Conservation (phyloP, 1,284 basidiomycete genomes). For the Leccinum solheimii region DNA sequence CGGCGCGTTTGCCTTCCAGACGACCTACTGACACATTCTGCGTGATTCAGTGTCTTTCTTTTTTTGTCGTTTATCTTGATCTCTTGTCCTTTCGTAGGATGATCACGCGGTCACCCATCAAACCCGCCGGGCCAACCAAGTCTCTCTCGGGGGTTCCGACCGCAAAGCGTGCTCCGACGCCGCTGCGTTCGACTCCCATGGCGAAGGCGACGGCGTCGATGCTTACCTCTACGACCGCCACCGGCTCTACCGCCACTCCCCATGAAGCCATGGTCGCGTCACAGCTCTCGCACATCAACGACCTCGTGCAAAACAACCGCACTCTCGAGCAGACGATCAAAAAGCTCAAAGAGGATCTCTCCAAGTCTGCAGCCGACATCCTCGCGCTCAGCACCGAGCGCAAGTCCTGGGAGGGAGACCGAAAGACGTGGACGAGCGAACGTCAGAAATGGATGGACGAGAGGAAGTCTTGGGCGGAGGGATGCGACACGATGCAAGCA, state of each 20-base stretch:
- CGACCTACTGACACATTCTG: not conserved
- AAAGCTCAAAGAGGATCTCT: constrained; percentile 49
- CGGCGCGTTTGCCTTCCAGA: constrained; percentile 3
- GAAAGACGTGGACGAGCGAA: constrained; percentile 43
- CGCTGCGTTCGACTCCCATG: constrained; percentile 19
- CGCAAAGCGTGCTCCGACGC: constrained; percentile 23
- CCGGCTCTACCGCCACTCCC: constrained; percentile 36
- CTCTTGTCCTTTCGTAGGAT: constrained; percentile 14
- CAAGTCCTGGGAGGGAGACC: constrained; percentile 30
- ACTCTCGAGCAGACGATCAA: constrained; percentile 59
- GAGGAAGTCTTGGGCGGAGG: constrained; percentile 57
- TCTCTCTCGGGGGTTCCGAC: constrained; percentile 10
- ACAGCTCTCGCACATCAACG: constrained; percentile 64
- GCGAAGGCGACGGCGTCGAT: constrained; percentile 29
- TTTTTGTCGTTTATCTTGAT: not conserved
- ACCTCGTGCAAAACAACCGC: constrained; percentile 63
- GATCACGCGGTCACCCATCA: constrained; percentile 33
- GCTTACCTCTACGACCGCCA: constrained; percentile 32
- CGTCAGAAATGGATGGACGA: constrained; percentile 53
- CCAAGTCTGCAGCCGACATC: constrained; percentile 32
- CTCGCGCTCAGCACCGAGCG: constrained; percentile 21
- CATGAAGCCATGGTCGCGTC: constrained; percentile 54
- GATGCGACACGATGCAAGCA: constrained; percentile 59
- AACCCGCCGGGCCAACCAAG: constrained; percentile 12
- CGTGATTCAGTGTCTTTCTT: not conserved